A percentile compares a stretch with the other conserved stretches of the same genome.
These are phyloP conservation scores for Protomyces arabidopsidicola DNA, from an alignment of 1,139 yeast species.

Conservation along the genomic window DNA sequence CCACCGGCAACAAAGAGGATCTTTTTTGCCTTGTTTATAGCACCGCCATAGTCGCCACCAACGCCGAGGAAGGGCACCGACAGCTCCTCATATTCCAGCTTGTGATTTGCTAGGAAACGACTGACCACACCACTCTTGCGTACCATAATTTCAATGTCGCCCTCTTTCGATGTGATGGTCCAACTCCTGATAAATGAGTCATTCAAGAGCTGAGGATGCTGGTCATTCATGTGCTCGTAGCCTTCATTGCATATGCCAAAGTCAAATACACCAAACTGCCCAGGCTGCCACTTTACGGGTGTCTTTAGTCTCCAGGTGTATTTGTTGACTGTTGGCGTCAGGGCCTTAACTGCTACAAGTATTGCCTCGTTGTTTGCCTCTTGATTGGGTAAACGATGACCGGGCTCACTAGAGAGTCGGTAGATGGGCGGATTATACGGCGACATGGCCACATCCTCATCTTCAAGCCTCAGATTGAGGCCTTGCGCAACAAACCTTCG, in stretches of 20 bases:
- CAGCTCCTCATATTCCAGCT: background rate
- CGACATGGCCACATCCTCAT: background rate
- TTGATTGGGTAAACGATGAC: slow-evolving; percentile 23
- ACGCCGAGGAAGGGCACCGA: background rate
- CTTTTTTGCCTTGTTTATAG: background rate
- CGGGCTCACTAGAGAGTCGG: background rate
- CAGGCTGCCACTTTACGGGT: background rate
- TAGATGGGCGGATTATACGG: background rate
- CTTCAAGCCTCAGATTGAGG: background rate
- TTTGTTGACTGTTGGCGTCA: background rate
- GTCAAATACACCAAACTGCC: background rate
- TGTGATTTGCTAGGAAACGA: background rate
- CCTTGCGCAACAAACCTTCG: background rate
- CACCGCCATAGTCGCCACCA: background rate
- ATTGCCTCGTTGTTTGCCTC: background rate
- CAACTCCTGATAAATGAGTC: background rate
- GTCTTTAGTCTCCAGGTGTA: background rate
- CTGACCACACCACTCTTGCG: background rate
- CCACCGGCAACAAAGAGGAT: background rate
- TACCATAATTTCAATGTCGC: background rate
- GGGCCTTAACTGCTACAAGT: background rate
- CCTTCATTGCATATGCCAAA: background rate
- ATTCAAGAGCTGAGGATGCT: background rate
- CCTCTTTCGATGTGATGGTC: background rate
- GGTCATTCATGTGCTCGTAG: background rate